phyloP scores from a whole-genome alignment of 2,329 filamentous ascomycete genomes.

The Fusarium fujikuroi region DNA sequence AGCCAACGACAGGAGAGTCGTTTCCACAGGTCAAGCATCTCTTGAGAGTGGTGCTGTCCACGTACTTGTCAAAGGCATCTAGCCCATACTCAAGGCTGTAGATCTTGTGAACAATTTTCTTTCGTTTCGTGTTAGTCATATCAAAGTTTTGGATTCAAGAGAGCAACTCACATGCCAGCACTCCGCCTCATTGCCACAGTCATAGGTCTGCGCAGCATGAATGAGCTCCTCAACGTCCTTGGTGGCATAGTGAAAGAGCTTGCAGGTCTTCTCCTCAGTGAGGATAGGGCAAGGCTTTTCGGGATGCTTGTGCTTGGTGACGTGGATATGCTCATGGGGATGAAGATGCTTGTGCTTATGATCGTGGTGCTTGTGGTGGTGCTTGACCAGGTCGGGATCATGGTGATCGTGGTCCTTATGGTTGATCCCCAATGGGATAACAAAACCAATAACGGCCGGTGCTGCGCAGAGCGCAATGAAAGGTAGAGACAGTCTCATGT shows the following conservation, averaged over 20 bases:
- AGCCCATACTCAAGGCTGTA: conserved; percentile 45
- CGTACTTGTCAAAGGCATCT: conserved; percentile 42
- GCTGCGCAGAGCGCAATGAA: conserved; percentile 37
- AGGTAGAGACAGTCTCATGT: conserved; percentile 41
- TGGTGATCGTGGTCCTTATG: conserved; percentile 15
- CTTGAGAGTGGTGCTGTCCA: conserved; percentile 43
- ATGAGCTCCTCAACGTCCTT: conserved; percentile 40
- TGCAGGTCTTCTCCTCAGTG: conserved; percentile 38
- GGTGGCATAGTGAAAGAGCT: conserved; percentile 39
- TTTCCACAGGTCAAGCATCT: conserved; percentile 41
- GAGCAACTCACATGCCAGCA: conserved; percentile 42
- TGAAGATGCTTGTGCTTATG: conserved; percentile 28
- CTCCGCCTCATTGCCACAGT: conserved; percentile 28
- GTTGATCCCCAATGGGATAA: background rate
- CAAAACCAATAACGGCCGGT: conserved; percentile 21
- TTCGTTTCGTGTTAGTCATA: conserved; percentile 10
- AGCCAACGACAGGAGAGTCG: conserved; percentile 43
- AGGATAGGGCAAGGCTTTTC: conserved; percentile 30
- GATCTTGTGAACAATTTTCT: conserved; percentile 39
- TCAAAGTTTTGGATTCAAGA: too few species aligned
- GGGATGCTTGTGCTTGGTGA: conserved; percentile 29
- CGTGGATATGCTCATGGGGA: conserved; percentile 22
- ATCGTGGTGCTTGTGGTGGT: conserved; percentile 25
- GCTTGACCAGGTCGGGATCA: conserved; percentile 9
- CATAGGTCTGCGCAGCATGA: conserved; percentile 27